Conservation (phyloP, 352 stramenopile genomes). For the Poterioochromonas sp. region DNA sequence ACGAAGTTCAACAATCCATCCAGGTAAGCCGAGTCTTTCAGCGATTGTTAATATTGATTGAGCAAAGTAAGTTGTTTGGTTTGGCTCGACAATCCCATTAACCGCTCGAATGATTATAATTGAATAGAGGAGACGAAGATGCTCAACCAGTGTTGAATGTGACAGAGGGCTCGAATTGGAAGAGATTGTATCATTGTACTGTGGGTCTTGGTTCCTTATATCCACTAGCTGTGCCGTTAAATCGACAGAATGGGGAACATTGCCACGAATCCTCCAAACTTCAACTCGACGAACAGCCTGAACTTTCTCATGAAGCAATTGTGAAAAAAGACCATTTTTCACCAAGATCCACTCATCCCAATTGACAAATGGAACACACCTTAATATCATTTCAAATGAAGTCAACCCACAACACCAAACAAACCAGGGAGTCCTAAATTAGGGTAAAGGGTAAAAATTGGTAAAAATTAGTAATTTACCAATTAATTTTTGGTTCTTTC, state of each 20-base stretch:
- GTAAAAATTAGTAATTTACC: too few relatives aligned
- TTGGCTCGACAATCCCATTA: constrained; percentile 37
- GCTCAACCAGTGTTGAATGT: not conserved
- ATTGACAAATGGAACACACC: too few relatives aligned
- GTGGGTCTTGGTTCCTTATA: not conserved
- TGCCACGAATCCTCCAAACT: not conserved
- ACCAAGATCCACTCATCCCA: constrained; percentile 19
- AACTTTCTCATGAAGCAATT: not conserved
- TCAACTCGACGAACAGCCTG: not conserved
- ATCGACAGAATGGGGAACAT: constrained; percentile 7
- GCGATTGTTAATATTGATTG: constrained; percentile 32
- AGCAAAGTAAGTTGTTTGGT: constrained; percentile 35
- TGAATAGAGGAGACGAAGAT: not conserved
- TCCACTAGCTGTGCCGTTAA: not conserved
- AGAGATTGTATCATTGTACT: too few relatives aligned
- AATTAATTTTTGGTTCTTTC: too few relatives aligned
- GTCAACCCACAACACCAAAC: too few relatives aligned
- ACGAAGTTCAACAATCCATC: constrained; percentile 38
- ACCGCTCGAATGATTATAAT: constrained; percentile 37
- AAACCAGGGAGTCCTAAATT: too few relatives aligned
- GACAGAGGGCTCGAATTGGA: too few relatives aligned
- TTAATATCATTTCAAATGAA: too few relatives aligned
- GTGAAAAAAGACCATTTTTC: not conserved
- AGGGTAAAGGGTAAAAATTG: too few relatives aligned
- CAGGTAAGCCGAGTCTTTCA: constrained; percentile 30